Percentiles rank a stretch among this genome's conserved stretches.
Evolutionary conservation across 1,284 basidiomycete genomes (phyloP).

Genomic region (Trichosporon ovoides): DNA sequence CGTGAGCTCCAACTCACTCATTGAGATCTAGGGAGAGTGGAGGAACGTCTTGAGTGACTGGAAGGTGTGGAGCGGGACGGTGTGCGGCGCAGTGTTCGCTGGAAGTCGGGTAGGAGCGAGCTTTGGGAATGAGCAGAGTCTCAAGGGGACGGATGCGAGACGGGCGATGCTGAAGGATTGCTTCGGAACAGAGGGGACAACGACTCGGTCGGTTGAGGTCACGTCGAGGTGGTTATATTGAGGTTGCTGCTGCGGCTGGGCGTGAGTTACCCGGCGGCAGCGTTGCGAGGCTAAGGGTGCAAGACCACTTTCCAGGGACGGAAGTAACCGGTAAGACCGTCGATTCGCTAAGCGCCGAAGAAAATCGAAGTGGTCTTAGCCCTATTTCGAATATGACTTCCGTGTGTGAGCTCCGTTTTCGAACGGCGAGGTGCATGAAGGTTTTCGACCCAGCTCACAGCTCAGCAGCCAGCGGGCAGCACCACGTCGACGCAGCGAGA

Average conservation of each 20-base stretch:
- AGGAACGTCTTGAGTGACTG: neutral
- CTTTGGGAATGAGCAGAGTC: neutral
- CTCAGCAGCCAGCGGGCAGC: too few relatives aligned
- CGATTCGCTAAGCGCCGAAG: constrained; percentile 2
- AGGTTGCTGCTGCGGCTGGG: neutral
- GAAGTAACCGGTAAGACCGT: constrained; percentile 2
- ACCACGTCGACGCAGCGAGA: neutral
- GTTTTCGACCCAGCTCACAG: neutral
- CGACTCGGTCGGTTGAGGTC: neutral
- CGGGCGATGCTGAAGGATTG: neutral
- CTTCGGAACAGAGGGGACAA: neutral
- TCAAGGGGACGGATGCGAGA: neutral
- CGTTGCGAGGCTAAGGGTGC: neutral
- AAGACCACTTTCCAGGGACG: neutral
- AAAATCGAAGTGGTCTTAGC: too few relatives aligned
- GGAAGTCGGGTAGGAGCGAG: too few relatives aligned
- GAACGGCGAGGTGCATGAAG: neutral
- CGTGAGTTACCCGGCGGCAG: constrained; percentile 4
- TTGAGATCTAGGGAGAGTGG: neutral
- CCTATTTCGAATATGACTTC: neutral
- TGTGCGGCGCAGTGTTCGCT: neutral
- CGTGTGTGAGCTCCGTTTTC: neutral
- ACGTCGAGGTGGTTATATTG: neutral
- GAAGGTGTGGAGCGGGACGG: neutral
- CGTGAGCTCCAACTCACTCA: neutral